Evolutionary conservation across 2,329 filamentous ascomycete species (phyloP).

Genomic region (Colletotrichum lini): DNA sequence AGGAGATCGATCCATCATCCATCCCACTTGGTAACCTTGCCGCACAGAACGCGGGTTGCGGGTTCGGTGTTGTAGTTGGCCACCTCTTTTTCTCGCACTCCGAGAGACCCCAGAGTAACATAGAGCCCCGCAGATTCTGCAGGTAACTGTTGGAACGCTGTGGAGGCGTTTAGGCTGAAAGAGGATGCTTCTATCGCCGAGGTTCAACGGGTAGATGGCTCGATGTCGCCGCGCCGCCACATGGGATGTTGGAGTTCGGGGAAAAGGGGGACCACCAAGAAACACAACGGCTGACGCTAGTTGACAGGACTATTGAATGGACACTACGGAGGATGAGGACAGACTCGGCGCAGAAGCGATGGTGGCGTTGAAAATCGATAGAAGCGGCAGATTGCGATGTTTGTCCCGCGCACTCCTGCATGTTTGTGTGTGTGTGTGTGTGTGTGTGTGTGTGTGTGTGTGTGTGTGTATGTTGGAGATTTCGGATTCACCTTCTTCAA

Average conservation of each 20-base stretch:
- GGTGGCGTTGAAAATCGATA: slow-evolving; percentile 14
- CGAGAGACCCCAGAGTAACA: not conserved
- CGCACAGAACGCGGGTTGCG: slow-evolving; percentile 3
- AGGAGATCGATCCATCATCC: not conserved
- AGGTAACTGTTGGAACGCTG: slow-evolving; percentile 3
- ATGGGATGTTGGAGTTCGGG: slow-evolving; percentile 10
- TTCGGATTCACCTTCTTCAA: too few relatives aligned
- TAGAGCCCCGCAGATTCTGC: slow-evolving; percentile 6
- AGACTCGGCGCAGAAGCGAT: not conserved
- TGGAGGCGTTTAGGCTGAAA: not conserved
- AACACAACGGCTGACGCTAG: slow-evolving; percentile 29
- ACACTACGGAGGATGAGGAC: slow-evolving; percentile 1
- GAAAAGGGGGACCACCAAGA: not conserved
- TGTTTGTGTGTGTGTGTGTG: not conserved
- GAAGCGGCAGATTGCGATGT: slow-evolving; percentile 20
- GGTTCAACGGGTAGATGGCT: slow-evolving; percentile 22
- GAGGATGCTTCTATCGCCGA: slow-evolving; percentile 17
- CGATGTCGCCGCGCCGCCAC: slow-evolving; percentile 35
- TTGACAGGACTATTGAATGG: slow-evolving; percentile 26
- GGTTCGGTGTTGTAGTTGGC: not conserved
- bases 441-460: too few relatives aligned
- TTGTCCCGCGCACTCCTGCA: not conserved
- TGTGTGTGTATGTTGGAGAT: too few relatives aligned
- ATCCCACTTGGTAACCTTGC: not conserved
- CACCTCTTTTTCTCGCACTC: not conserved